Evolutionary conservation across 75 land plant genomes (phyloP).

Genomic region (Selaginella moellendorffii): DNA sequence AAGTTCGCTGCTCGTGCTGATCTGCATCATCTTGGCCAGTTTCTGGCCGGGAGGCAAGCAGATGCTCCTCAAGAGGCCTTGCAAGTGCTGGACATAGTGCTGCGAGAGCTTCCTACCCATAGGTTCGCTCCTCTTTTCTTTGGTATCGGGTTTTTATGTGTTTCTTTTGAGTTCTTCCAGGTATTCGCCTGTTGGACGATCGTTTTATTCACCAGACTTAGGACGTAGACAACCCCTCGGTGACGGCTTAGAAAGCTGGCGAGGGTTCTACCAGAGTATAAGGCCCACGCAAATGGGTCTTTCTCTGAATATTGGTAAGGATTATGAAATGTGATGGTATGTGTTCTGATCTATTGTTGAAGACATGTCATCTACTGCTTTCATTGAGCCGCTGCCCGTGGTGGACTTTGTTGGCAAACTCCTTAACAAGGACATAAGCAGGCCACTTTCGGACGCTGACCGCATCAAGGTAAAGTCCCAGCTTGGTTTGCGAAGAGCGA

Average conservation of each 20-base stretch:
- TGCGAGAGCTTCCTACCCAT: conserved; percentile 82
- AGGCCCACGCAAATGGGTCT: conserved; percentile 97
- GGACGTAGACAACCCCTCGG: conserved; percentile 65
- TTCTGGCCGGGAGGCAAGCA: conserved; percentile 70
- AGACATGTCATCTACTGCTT: conserved; percentile 6
- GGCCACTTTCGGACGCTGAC: background rate
- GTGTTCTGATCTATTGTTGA: conserved; percentile 7
- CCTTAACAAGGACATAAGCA: background rate
- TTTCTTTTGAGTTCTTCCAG: conserved; percentile 20
- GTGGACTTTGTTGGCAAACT: background rate
- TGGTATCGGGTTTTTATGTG: too few relatives aligned
- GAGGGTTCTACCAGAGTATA: conserved; percentile 95
- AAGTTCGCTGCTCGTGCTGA: conserved; percentile 84
- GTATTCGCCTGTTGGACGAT: conserved; percentile 87
- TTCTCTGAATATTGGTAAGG: conserved; percentile 90
- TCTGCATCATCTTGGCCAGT: conserved; percentile 77
- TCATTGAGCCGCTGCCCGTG: background rate
- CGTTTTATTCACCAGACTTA: conserved; percentile 82
- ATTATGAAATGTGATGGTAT: too few relatives aligned
- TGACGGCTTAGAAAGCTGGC: conserved; percentile 93
- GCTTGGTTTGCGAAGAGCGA: too few relatives aligned
- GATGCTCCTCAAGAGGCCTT: conserved; percentile 98
- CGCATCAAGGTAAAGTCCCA: background rate
- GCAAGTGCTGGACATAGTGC: conserved; percentile 87
- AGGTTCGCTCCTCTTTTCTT: too few relatives aligned